These are phyloP conservation scores for Cyberlindnera saturnus DNA, from an alignment of 805 yeast genomes.

Conservation along the genomic window DNA sequence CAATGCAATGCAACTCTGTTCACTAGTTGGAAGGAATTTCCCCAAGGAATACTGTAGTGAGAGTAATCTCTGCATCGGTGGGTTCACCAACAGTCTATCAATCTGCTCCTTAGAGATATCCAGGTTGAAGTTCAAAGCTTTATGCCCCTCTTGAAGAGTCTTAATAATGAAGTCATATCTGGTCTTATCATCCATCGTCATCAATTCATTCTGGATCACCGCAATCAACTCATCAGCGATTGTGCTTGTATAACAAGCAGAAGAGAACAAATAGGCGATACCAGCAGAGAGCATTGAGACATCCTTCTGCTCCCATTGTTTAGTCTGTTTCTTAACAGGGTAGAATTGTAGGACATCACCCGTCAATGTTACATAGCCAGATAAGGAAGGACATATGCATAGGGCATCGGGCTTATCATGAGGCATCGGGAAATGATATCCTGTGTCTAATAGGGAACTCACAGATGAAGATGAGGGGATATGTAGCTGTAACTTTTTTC, in stretches of 20 bases:
- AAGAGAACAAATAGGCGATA: slow-evolving; percentile 61
- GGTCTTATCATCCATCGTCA: slow-evolving; percentile 18
- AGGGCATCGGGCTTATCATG: slow-evolving; percentile 28
- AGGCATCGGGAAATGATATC: slow-evolving; percentile 41
- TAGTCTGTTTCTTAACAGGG: slow-evolving; percentile 1
- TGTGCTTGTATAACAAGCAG: slow-evolving; percentile 60
- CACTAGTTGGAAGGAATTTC: slow-evolving; percentile 22
- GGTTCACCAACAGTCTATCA: slow-evolving; percentile 68
- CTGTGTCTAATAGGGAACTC: slow-evolving; percentile 44
- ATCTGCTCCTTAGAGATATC: slow-evolving; percentile 68
- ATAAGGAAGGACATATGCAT: slow-evolving; percentile 46
- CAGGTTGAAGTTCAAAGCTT: slow-evolving; percentile 67
- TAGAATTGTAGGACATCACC: slow-evolving; percentile 11
- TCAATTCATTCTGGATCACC: slow-evolving; percentile 44
- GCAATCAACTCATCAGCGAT: slow-evolving; percentile 66
- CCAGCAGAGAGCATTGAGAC: slow-evolving; percentile 41
- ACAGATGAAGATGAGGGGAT: slow-evolving; percentile 28
- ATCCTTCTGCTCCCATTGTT: slow-evolving; percentile 10
- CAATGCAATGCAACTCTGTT: slow-evolving; percentile 31
- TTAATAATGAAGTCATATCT: slow-evolving; percentile 33
- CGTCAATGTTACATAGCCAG: slow-evolving; percentile 33
- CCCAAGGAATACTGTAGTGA: slow-evolving; percentile 68
- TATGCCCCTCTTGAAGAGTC: slow-evolving; percentile 60
- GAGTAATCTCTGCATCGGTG: slow-evolving; percentile 69
- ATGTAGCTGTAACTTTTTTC: slow-evolving; percentile 26